phyloP scores from a whole-genome alignment of 1,284 basidiomycete species.

The Somion occarium region DNA sequence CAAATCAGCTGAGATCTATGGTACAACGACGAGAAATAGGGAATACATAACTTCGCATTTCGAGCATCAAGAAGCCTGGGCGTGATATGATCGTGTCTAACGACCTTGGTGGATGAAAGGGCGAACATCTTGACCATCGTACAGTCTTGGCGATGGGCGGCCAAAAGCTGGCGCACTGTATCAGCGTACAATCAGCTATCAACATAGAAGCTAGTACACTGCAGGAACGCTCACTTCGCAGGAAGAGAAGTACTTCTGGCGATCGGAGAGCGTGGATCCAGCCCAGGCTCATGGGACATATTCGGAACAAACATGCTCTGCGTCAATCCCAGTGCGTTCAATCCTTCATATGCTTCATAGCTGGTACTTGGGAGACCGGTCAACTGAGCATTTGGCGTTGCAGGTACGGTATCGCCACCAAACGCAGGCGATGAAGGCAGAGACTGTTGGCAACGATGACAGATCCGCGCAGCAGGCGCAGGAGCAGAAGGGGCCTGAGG shows the following conservation, averaged over 20 bases:
- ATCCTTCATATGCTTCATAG: neutral
- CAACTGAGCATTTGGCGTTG: conserved; percentile 2
- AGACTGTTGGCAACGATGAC: neutral
- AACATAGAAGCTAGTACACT: neutral
- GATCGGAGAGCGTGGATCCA: conserved; percentile 27
- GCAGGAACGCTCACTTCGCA: conserved; percentile 15
- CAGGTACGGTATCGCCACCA: conserved; percentile 4
- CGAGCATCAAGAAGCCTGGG: neutral
- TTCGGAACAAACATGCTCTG: conserved; percentile 8
- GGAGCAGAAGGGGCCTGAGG: neutral
- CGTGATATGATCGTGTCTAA: neutral
- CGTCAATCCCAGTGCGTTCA: conserved; percentile 9
- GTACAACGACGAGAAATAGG: neutral
- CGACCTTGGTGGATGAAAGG: neutral
- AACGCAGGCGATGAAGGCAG: neutral
- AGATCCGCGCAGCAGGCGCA: neutral
- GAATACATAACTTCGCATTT: neutral
- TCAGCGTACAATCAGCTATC: conserved; percentile 3
- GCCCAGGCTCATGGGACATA: conserved; percentile 14
- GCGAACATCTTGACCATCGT: neutral
- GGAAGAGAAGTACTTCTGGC: conserved; percentile 16
- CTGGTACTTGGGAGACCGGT: conserved; percentile 7
- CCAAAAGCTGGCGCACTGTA: conserved; percentile 10
- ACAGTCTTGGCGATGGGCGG: conserved; percentile 12
- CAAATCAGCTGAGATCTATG: neutral